These are phyloP conservation scores for Ophiognomonia clavigignenti-juglandacearum DNA, from an alignment of 2,329 filamentous ascomycete genomes.

Conservation along the genomic window DNA sequence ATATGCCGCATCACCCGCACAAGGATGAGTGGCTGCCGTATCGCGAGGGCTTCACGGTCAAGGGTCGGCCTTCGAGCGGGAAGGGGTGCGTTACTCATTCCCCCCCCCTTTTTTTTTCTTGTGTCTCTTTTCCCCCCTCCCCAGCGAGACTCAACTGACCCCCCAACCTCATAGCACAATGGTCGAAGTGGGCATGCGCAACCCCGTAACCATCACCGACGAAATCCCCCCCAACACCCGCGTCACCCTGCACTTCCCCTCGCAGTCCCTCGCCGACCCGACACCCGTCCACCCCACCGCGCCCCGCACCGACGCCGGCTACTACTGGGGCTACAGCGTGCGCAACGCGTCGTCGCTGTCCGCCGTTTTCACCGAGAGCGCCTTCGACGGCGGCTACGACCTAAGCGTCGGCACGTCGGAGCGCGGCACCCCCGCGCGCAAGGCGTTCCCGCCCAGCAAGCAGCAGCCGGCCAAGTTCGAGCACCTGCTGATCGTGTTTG, in stretches of 20 bases:
- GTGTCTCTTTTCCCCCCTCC: too few relatives aligned
- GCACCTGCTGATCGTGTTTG: conserved; percentile 75
- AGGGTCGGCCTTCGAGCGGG: conserved; percentile 35
- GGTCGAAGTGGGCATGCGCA: conserved; percentile 53
- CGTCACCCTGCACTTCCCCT: conserved; percentile 65
- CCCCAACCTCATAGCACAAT: conserved; percentile 43
- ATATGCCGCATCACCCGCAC: conserved; percentile 80
- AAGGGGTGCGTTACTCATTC: conserved; percentile 24
- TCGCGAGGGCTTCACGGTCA: conserved; percentile 68
- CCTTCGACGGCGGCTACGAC: conserved; percentile 75
- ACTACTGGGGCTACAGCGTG: conserved; percentile 81
- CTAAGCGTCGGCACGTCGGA: conserved; percentile 80
- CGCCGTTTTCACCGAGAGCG: conserved; percentile 70
- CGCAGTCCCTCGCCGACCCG: conserved; percentile 38
- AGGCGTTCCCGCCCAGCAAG: conserved; percentile 39
- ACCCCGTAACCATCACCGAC: conserved; percentile 51
- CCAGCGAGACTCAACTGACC: too few relatives aligned
- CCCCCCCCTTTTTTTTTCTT: background rate
- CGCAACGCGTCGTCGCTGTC: conserved; percentile 63
- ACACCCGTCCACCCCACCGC: conserved; percentile 62
- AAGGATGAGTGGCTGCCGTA: conserved; percentile 74
- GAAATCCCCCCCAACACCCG: conserved; percentile 66
- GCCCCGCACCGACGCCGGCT: conserved; percentile 71
- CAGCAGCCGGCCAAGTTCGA: conserved; percentile 47
- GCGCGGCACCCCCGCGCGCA: conserved; percentile 53